These are phyloP conservation scores for Diaporthe citriasiana DNA, from an alignment of 2,329 filamentous ascomycete genomes.

Conservation along the genomic window DNA sequence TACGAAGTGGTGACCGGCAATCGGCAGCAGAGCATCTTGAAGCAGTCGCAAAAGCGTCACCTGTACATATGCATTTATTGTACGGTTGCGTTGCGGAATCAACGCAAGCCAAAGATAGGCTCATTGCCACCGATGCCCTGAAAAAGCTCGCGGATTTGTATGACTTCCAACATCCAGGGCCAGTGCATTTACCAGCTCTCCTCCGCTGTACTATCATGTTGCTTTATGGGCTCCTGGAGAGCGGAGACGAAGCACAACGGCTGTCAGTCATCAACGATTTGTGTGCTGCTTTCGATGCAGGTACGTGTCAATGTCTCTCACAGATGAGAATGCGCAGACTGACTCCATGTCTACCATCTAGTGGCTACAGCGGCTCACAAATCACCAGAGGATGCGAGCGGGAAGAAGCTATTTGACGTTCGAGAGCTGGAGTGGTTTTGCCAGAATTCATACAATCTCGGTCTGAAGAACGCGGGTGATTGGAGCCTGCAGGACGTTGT, in stretches of 20 bases:
- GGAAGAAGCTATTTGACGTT: slow-evolving; percentile 67
- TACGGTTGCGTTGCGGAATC: slow-evolving; percentile 87
- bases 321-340: not conserved
- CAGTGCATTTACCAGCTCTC: slow-evolving; percentile 73
- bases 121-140: slow-evolving; percentile 71
- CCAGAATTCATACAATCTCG: slow-evolving; percentile 84
- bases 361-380: slow-evolving; percentile 59
- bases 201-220: slow-evolving; percentile 72
- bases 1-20: slow-evolving; percentile 70
- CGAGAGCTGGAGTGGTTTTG: slow-evolving; percentile 87
- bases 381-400: slow-evolving; percentile 55
- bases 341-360: slow-evolving; percentile 43
- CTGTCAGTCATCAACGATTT: slow-evolving; percentile 60
- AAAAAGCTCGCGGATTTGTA: slow-evolving; percentile 71
- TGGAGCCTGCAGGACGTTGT: slow-evolving; percentile 69
- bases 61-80: slow-evolving; percentile 72
- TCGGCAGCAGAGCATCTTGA: slow-evolving; percentile 75
- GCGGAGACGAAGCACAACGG: slow-evolving; percentile 44
- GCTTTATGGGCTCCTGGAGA: slow-evolving; percentile 59
- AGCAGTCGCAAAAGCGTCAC: slow-evolving; percentile 65
- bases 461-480: slow-evolving; percentile 69
- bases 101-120: slow-evolving; percentile 73
- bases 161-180: slow-evolving; percentile 60
- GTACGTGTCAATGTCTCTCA: slow-evolving; percentile 49
- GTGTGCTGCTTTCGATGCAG: slow-evolving; percentile 64